Evolutionary conservation across 2,329 filamentous ascomycete genomes (phyloP).

Genomic region (Cercospora nicotianae): DNA sequence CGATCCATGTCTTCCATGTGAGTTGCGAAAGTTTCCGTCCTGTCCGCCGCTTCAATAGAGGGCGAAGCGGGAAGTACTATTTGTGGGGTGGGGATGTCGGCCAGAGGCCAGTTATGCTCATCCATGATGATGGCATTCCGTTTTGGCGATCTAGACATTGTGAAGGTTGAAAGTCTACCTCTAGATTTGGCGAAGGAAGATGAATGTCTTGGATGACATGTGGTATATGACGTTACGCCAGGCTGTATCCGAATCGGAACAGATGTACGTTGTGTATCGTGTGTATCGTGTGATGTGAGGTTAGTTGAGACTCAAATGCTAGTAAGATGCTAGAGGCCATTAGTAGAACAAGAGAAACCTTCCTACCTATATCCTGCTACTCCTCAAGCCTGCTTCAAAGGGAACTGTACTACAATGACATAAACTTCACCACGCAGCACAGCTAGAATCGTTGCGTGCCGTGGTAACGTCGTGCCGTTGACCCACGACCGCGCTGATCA

Average conservation of each 20-base stretch:
- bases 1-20: slow-evolving; percentile 2
- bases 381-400: not conserved
- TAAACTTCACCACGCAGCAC: slow-evolving; percentile 7
- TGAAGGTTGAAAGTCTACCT: slow-evolving; percentile 9
- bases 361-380: slow-evolving; percentile 10
- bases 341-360: slow-evolving; percentile 8
- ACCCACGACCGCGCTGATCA: slow-evolving; percentile 8
- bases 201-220: slow-evolving; percentile 11
- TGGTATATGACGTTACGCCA: slow-evolving; percentile 1
- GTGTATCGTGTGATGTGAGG: not conserved
- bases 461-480: slow-evolving; percentile 19
- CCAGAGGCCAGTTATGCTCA: slow-evolving; percentile 19
- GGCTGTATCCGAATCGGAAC: not conserved
- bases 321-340: slow-evolving; percentile 1
- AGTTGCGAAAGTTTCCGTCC: slow-evolving; percentile 15
- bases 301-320: not conserved
- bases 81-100: slow-evolving; percentile 11
- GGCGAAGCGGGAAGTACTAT: slow-evolving; percentile 19
- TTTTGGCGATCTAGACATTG: slow-evolving; percentile 20
- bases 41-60: slow-evolving; percentile 17
- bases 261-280: not conserved
- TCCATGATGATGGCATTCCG: slow-evolving; percentile 23
- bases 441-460: slow-evolving; percentile 10
- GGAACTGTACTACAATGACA: slow-evolving; percentile 1
- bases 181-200: slow-evolving; percentile 7